Conservation (phyloP, 176 grass and related monocot species). For the Rhynchospora tenuis region DNA sequence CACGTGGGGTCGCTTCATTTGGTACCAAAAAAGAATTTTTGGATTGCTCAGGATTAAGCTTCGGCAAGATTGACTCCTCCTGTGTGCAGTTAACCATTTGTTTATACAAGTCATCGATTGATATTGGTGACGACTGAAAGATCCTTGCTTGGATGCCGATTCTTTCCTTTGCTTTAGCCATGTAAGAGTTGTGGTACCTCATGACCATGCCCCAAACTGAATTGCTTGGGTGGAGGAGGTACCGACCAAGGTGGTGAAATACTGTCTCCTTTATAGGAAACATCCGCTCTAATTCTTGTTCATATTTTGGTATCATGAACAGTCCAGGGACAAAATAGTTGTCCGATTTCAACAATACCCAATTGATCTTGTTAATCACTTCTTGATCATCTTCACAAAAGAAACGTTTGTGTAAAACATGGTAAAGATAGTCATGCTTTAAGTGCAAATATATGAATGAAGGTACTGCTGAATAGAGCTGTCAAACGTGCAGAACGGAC, state of each 20-base stretch:
- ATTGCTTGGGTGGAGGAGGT: conserved; percentile 35
- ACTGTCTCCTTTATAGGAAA: conserved; percentile 26
- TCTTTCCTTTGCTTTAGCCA: conserved; percentile 7
- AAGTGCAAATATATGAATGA: conserved; percentile 33
- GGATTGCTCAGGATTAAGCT: neutral
- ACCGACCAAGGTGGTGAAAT: conserved; percentile 36
- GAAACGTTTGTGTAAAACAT: conserved; percentile 20
- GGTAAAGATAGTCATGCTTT: neutral
- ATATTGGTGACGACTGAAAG: conserved; percentile 12
- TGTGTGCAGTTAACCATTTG: conserved; percentile 21
- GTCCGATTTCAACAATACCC: conserved; percentile 32
- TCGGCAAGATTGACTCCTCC: conserved; percentile 18
- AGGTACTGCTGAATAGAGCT: too few species aligned
- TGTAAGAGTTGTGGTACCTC: conserved; percentile 18
- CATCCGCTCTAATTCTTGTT: conserved; percentile 12
- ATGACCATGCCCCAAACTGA: conserved; percentile 29
- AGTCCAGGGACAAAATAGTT: conserved; percentile 33
- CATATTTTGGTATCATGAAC: conserved; percentile 21
- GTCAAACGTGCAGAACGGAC: too few species aligned
- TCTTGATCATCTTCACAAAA: conserved; percentile 26
- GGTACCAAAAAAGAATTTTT: neutral
- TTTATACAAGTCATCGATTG: conserved; percentile 11
- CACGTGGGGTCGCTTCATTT: neutral
- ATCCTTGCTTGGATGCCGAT: conserved; percentile 31
- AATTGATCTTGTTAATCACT: conserved; percentile 27